A percentile compares a stretch with the other conserved stretches of the same genome.
Evolutionary conservation across 2,329 filamentous ascomycete genomes (phyloP).

Genomic region (Alternaria postmessia): DNA sequence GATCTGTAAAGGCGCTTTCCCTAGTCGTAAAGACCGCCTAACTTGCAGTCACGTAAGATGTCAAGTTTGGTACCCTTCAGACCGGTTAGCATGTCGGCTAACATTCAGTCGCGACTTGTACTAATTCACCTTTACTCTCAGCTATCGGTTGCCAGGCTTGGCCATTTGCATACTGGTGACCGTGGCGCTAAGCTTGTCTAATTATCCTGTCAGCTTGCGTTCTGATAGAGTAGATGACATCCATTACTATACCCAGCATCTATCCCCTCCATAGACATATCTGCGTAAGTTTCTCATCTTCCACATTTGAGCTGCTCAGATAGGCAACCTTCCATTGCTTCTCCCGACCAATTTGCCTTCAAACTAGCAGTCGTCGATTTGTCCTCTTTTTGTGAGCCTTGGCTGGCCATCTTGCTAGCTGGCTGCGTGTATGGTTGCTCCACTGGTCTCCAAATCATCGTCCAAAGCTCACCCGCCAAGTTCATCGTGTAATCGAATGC

Average conservation of each 20-base stretch:
- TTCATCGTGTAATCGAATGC: slow-evolving; percentile 25
- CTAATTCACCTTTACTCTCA: neutral
- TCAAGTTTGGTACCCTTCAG: neutral
- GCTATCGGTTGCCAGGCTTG: neutral
- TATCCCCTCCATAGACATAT: neutral
- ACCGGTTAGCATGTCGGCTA: neutral
- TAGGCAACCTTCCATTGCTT: neutral
- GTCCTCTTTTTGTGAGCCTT: neutral
- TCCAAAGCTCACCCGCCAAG: slow-evolving; percentile 22
- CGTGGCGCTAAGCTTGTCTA: too few species aligned
- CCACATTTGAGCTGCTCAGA: neutral
- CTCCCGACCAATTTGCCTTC: neutral
- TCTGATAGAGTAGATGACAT: neutral
- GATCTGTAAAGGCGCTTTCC: neutral
- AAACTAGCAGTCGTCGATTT: neutral
- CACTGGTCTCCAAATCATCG: slow-evolving; percentile 20
- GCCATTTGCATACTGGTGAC: neutral
- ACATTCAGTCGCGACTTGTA: neutral
- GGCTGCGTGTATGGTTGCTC: neutral
- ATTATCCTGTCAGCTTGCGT: neutral
- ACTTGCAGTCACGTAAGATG: neutral
- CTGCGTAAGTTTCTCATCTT: neutral
- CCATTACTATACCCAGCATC: neutral
- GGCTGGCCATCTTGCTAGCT: neutral
- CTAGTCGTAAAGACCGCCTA: neutral